Evolutionary conservation across 495 filamentous ascomycete species (phyloP), one percentile per base, ranked within the genome.

Genomic region (Chaetomium cochliodes): DNA sequence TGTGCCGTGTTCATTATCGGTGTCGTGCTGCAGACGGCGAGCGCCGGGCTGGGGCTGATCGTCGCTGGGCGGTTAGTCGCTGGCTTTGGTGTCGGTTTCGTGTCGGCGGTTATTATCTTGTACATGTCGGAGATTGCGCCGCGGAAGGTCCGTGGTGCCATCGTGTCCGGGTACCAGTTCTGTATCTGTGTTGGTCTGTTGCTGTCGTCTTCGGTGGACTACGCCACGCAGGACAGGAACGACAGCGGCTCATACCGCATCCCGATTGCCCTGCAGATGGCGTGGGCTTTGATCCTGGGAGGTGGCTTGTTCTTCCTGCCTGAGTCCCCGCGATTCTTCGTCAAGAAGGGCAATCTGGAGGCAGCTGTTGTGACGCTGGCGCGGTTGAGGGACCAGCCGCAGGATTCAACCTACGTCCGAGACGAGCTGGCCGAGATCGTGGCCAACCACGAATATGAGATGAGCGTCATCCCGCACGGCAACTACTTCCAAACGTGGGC

Each of bases 371-470:
- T 78, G 58, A 73, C 84, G 0, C 85, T 94, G 41, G 77, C 84
- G 41, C 82, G 81, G 62, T 81, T 93, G 23, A 87, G 91, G 51
- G 83, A 86, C 62, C 82, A 92, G 65, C 80, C 87, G n/a, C 30
- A 81, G 30, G 86, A 88, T 30, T 85, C 88, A 60, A 78, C 82
- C 0, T 81, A 83, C 65, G 74, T 94, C 68, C 69, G 84, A 66
- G 81, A 83, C 46, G 91, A 94, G 69, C 82, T 93, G 18, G 78
- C 87, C 26, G 91, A 94, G 76, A 92, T 94, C 72, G 82, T 88
- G 63, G 89, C 90, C 65, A 92, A 91, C 79, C 84, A 92, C 74
- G 89, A 93, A 70, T 88, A 88, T 72, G 90, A 93, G 73, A 73
- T 86, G 63, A 78, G 79, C 49, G 71, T 91, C n/a, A 82, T 84